Percentiles rank a stretch among this genome's conserved stretches.
Conservation (phyloP, 139 green algal species). For the Zygnema circumcarinatum region DNA sequence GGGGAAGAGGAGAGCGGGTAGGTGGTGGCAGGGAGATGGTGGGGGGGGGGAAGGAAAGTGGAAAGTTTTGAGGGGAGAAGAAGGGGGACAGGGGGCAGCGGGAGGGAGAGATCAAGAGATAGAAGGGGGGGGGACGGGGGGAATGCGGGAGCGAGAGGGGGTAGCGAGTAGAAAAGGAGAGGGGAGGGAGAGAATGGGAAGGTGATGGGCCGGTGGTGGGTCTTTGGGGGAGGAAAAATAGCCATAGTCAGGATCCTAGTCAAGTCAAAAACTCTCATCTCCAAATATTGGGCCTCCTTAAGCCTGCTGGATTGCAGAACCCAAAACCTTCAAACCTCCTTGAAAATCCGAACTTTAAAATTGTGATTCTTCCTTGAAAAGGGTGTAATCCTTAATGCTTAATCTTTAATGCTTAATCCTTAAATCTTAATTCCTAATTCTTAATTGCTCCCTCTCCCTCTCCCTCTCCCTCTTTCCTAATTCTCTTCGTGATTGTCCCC, state of each 20-base stretch:
- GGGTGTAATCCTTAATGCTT: neutral
- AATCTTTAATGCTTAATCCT: neutral
- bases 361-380: no score
- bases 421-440: neutral
- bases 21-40: no score
- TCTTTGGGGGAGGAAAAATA: neutral
- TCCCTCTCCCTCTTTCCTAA: neutral
- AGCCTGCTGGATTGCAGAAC: neutral
- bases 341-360: no score
- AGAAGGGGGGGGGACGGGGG: neutral
- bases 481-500: neutral
- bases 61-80: neutral
- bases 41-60: no score
- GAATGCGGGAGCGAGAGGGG: neutral
- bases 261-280: no score
- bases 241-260: neutral
- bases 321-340: neutral
- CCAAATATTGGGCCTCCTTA: neutral
- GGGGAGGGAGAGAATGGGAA: neutral
- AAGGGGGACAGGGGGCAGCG: neutral
- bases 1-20: no score
- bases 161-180: neutral
- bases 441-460: neutral
- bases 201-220: neutral
- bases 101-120: neutral